Evolutionary conservation across 2,329 filamentous ascomycete genomes (phyloP).

Genomic region (Fusarium sp.): DNA sequence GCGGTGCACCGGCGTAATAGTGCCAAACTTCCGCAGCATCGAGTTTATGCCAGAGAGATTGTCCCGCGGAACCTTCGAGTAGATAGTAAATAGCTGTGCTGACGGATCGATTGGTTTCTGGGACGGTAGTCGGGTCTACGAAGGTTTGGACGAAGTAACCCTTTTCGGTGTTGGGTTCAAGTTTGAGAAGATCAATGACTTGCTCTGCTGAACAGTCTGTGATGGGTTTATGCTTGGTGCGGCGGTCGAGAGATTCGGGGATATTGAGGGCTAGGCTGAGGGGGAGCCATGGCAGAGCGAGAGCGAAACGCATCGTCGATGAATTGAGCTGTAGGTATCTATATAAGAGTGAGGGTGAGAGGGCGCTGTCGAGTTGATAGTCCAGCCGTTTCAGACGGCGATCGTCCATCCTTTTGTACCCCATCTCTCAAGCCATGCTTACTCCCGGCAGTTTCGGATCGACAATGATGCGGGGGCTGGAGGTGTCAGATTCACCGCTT

Average conservation of each 20-base stretch:
- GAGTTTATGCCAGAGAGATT: slow-evolving; percentile 60
- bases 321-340: no score
- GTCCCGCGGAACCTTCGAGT: slow-evolving; percentile 53
- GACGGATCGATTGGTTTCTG: slow-evolving; percentile 48
- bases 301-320: neutral
- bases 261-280: slow-evolving; percentile 1
- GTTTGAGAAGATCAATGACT: slow-evolving; percentile 53
- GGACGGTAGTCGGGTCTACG: slow-evolving; percentile 46
- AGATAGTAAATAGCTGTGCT: slow-evolving; percentile 64
- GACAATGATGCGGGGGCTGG: slow-evolving; percentile 2
- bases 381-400: neutral
- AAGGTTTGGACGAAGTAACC: slow-evolving; percentile 60
- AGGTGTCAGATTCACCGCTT: slow-evolving; percentile 5
- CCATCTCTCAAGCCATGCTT: neutral
- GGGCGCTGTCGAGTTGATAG: rapidly evolving
- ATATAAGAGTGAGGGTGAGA: neutral
- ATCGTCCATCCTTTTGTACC: neutral
- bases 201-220: slow-evolving; percentile 48
- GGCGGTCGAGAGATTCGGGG: neutral
- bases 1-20: slow-evolving; percentile 61
- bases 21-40: slow-evolving; percentile 63
- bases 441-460: slow-evolving; percentile 1
- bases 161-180: slow-evolving; percentile 57
- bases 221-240: neutral
- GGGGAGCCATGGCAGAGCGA: neutral